Evolutionary conservation across 2,329 filamentous ascomycete genomes (phyloP), one percentile per base, ranked within the genome.

Genomic region (Colletotrichum eremochloae): DNA sequence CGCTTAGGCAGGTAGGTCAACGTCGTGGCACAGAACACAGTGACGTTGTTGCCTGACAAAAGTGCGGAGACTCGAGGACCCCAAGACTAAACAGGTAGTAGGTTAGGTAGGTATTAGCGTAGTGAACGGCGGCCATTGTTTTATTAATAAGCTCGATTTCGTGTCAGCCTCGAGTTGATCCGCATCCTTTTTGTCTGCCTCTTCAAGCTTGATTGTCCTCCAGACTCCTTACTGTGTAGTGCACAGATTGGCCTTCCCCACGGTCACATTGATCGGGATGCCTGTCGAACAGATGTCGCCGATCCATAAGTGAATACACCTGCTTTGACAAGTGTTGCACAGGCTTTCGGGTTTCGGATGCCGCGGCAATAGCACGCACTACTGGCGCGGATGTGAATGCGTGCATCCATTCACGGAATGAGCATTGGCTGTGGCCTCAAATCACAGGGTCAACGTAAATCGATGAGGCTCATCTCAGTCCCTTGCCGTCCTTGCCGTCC

Each of bases 161-260:
- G 66, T 70, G 66, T 55, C 66, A 65, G 70, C 66, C 60, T 48
- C 44, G 48, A 60, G 53, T 50, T 36, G 66, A 61, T 60, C 29
- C 33, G 61, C 69, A 69, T 64, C 55, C 60, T 60, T 38, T 24
- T 24, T 24, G 24, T 52, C 44, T 46, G n/a, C 38, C 42, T 55
- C 48, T 29, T 33, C 33, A 53, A 63, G 60, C 64, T 63, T 52
- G 58, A 31, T n/a, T 31, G 9, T 12, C 66, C 48, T n/a, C 20
- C 36, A 56, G 20, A 62, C 46, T 56, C 60, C 69, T 48, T 46
- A 18, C 44, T 20, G 15, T 40, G 38, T 11, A 40, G 14, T 61
- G 18, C 3, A 20, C 31, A n/a, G 31, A 48, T 48, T n/a, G 42
- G 29, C 29, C 33, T 36, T 24, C 44, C 60, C 44, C 33, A 31